Base-by-base conservation (phyloP, 805 yeast genomes). In the Yamadazyma phyllophila region DNA sequence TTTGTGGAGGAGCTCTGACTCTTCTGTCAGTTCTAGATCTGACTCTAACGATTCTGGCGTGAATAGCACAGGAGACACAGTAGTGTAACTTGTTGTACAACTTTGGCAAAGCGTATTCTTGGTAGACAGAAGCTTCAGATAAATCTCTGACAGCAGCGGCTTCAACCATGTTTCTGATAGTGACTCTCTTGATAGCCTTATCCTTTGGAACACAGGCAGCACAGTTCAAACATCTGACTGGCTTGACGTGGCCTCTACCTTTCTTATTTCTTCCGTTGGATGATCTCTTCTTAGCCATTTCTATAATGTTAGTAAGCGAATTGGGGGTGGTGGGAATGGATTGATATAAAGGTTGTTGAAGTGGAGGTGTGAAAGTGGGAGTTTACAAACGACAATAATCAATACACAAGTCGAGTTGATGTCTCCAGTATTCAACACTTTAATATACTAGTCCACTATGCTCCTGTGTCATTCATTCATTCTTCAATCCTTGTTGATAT, bases 261-360 rank as follows among this genome's bases (percentile, higher is more conserved):
- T 90, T 91, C 95, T 94, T 94, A 95, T 94, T 94, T 85, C 99
- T 92, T 85, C 99, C 99, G 97, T 91, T 90, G 94, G 97, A 90
- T 78, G 98, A 90, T 91, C 99, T 92, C 98, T 94, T 94, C 89
- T 94, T 94, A 80, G 99, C 98, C 99, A 94, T 94, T 60, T 54
- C 63, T 62, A 53, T 30, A 46, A 24, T 49, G 66, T 61, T 63
- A 63, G 65, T 62, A 61, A 41, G 27, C 7, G 26, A 9, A 9
- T 33, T 11, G 24, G 8, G 10, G 2, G 12, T 30, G 40, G 36
- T 8, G n/a, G 27, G 15, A 20, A 24, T 30, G 6, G 16, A 4
- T 39, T 6, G 36, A 26, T n/a, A 27, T 29, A 7, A 20, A 20
- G 24, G 24, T 20, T 20, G 24, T 20, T 20, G 24, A 20, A 6